Conservation (phyloP, 192 early-diverging fungal genomes). For the Coemansia sp. region DNA sequence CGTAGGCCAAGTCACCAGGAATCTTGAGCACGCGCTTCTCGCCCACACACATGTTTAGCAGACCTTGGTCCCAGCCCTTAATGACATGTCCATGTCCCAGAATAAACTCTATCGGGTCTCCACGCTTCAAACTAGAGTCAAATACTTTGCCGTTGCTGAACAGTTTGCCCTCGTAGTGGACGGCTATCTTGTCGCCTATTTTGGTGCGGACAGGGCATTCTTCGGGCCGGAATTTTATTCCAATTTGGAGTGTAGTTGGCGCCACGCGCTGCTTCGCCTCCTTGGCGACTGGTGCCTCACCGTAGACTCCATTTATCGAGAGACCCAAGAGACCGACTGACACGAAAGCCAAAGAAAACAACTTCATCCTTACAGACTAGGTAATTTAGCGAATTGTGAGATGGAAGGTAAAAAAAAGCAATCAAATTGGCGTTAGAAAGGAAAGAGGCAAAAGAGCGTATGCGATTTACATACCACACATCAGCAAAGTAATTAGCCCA, state of each 20-base stretch:
- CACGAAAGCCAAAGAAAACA: neutral
- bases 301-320: neutral
- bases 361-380: neutral
- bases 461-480: neutral
- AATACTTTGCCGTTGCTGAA: constrained; percentile 77
- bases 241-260: constrained; percentile 44
- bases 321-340: neutral
- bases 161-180: constrained; percentile 65
- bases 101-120: constrained; percentile 73
- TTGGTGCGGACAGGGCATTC: constrained; percentile 23
- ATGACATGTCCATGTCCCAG: constrained; percentile 96
- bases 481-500: neutral
- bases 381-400: neutral
- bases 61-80: constrained; percentile 80
- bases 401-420: neutral
- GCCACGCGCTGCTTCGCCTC: constrained; percentile 2
- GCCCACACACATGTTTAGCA: constrained; percentile 87
- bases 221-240: constrained; percentile 31
- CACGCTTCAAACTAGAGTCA: constrained; percentile 82
- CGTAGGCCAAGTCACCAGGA: constrained; percentile 79
- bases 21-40: constrained; percentile 81
- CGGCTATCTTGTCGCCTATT: constrained; percentile 64
- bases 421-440: neutral
- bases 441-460: neutral
- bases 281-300: neutral